These are phyloP conservation scores for Neurospora sp. DNA, from an alignment of 495 filamentous ascomycete species.

Conservation along the genomic window DNA sequence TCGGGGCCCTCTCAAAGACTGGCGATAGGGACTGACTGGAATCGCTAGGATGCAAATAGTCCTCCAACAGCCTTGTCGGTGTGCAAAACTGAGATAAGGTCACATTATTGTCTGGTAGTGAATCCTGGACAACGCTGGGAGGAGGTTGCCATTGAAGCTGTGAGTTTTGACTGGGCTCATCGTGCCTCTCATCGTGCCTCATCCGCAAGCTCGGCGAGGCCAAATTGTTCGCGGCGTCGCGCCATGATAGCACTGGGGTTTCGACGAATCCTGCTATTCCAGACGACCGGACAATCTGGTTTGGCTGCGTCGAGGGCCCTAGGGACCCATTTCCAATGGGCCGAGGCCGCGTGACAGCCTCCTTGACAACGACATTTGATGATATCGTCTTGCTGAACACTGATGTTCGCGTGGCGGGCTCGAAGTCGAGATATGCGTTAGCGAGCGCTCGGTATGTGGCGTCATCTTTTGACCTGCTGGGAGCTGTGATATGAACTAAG, in stretches of 20 bases:
- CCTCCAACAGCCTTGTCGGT: conserved; percentile 32
- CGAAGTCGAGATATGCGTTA: conserved; percentile 49
- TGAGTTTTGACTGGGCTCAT: not conserved
- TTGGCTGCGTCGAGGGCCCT: not conserved
- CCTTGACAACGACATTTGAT: not conserved
- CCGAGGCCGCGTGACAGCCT: not conserved
- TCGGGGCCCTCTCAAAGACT: not conserved
- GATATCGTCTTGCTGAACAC: not conserved
- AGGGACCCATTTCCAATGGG: not conserved
- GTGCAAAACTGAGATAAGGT: conserved; percentile 22
- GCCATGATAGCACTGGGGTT: conserved; percentile 33
- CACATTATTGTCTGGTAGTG: conserved; percentile 22
- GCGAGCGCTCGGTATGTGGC: conserved; percentile 52
- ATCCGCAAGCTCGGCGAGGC: conserved; percentile 25
- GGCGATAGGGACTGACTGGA: conserved; percentile 14
- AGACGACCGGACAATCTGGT: not conserved
- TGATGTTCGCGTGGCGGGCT: conserved; percentile 19
- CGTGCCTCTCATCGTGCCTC: not conserved
- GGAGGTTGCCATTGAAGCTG: conserved; percentile 28
- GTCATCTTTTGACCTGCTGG: conserved; percentile 52
- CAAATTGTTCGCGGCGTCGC: conserved; percentile 34
- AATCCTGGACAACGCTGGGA: conserved; percentile 33
- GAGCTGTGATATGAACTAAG: conserved; percentile 58
- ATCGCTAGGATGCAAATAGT: conserved; percentile 25
- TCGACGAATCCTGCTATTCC: conserved; percentile 5